Percentiles rank a stretch among this genome's conserved stretches.
Conservation (phyloP, 2,329 filamentous ascomycete genomes). For the Trichoderma citrinoviride region DNA sequence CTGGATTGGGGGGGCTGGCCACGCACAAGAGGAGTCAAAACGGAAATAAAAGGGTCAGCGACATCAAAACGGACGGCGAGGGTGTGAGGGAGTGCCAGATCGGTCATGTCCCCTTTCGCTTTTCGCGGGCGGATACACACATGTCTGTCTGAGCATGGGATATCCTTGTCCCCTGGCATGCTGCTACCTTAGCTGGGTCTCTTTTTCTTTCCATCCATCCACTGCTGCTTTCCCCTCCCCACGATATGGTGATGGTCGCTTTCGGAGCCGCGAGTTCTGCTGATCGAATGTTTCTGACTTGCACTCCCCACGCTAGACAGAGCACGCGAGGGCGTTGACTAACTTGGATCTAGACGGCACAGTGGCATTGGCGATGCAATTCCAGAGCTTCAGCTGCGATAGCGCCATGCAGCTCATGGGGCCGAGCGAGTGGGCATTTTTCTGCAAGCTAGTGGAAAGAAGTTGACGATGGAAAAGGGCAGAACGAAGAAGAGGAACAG, state of each 20-base stretch:
- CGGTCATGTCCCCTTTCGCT: slow-evolving; percentile 1
- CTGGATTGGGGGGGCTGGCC: background rate
- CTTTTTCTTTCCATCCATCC: background rate
- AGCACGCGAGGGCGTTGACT: background rate
- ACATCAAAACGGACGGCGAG: background rate
- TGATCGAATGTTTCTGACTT: background rate
- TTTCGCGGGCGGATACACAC: background rate
- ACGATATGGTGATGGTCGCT: slow-evolving; percentile 7
- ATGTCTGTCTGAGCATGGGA: background rate
- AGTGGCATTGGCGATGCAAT: background rate
- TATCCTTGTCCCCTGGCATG: background rate
- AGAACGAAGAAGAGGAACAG: background rate
- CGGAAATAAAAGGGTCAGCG: background rate
- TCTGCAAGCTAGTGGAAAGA: background rate
- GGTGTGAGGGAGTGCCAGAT: slow-evolving; percentile 8
- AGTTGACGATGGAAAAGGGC: background rate
- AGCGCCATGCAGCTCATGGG: slow-evolving; percentile 6
- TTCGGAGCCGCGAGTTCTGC: background rate
- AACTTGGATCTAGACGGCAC: background rate
- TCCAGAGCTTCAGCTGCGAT: slow-evolving; percentile 9
- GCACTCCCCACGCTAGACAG: background rate
- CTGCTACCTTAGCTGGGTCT: background rate
- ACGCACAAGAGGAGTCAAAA: background rate
- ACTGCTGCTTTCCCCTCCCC: background rate
- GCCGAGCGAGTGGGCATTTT: background rate